Conservation (phyloP, 2,329 filamentous ascomycete genomes). For the Alternaria brassicae region DNA sequence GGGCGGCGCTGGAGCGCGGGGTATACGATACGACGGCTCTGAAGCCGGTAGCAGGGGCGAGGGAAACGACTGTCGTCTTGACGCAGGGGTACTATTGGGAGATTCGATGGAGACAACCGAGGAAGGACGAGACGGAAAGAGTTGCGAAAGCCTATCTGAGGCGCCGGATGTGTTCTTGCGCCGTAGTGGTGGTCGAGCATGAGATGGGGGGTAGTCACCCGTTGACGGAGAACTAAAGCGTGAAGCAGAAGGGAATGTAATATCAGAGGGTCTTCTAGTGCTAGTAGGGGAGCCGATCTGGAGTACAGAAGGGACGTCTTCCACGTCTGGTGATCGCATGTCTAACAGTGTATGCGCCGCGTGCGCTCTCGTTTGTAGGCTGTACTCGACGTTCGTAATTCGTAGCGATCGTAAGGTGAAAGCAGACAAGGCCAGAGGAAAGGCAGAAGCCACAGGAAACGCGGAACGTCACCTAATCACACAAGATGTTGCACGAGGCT, state of each 20-base stretch:
- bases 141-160: constrained; percentile 45
- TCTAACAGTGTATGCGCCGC: neutral
- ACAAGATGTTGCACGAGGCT: constrained; percentile 18
- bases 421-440: neutral
- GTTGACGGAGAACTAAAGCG: constrained; percentile 41
- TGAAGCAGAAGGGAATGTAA: constrained; percentile 38
- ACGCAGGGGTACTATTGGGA: constrained; percentile 22
- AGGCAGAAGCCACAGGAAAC: neutral
- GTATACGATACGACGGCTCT: constrained; percentile 40
- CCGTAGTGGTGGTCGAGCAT: constrained; percentile 32
- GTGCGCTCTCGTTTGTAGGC: neutral
- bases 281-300: constrained; percentile 38
- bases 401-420: neutral
- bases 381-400: constrained; percentile 1
- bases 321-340: constrained; percentile 28
- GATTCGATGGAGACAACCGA: constrained; percentile 37
- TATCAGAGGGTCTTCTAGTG: constrained; percentile 26
- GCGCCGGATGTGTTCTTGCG: constrained; percentile 41
- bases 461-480: neutral
- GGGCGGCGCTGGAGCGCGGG: constrained; percentile 42
- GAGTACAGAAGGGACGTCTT: constrained; percentile 39
- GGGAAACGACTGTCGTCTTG: constrained; percentile 40
- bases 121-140: constrained; percentile 46
- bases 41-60: constrained; percentile 38
- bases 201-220: constrained; percentile 16